phyloP scores from a whole-genome alignment of 306 rosid species.

The peach (Prunus persica) region Prunus_persica_NCBIv2 NC_034016.1:21031501-21032000 shows the following conservation, averaged over 20 bases:
- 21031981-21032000: neutral
- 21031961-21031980: too few relatives aligned
- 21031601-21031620: neutral
- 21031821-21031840: too few relatives aligned
- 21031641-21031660: constrained; percentile 3
- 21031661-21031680: neutral
- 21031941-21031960: neutral
- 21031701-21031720: neutral
- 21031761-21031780: too few relatives aligned
- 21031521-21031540: constrained; percentile 95
- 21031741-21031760: too few relatives aligned
- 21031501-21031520: constrained; percentile 87
- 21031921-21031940: too few relatives aligned
- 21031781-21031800: too few relatives aligned
- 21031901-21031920: too few relatives aligned
- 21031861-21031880: too few relatives aligned
- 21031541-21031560: constrained; percentile 78
- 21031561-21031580: constrained; percentile 78
- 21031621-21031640: neutral
- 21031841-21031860: too few relatives aligned
- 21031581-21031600: neutral
- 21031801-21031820: too few relatives aligned
- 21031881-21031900: too few relatives aligned
- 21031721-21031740: neutral
- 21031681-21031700: neutral